These are phyloP conservation scores for Berberis vulgaris DNA, from an alignment of 164 flowering plant genomes.

Conservation along the genomic window DNA sequence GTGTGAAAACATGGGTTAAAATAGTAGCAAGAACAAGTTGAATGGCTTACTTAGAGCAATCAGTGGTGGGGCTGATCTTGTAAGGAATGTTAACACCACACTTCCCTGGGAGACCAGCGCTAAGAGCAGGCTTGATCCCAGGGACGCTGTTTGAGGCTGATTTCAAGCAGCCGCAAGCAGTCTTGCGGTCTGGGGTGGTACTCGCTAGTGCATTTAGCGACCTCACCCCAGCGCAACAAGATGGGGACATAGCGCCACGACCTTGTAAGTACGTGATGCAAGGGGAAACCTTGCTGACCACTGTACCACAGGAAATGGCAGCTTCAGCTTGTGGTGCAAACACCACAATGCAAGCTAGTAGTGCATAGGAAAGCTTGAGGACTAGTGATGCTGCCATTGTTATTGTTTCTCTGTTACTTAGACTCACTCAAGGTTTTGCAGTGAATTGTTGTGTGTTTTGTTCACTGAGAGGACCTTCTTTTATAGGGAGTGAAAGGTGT, in stretches of 20 bases:
- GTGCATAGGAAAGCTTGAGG: neutral
- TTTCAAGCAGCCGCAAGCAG: conserved; percentile 22
- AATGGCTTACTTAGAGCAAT: conserved; percentile 23
- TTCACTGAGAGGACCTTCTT: no score
- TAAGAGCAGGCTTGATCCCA: conserved; percentile 4
- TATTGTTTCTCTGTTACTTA: neutral
- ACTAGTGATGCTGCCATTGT: neutral
- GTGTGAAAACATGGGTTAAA: no score
- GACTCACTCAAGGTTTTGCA: no score
- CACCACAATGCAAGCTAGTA: neutral
- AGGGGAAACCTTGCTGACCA: neutral
- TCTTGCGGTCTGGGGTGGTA: conserved; percentile 11
- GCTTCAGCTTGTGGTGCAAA: neutral
- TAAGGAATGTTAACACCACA: conserved; percentile 26
- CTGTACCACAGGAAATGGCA: neutral
- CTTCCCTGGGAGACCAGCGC: conserved; percentile 13
- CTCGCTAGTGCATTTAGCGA: conserved; percentile 4
- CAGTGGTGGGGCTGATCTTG: conserved; percentile 23
- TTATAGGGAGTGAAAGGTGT: no score
- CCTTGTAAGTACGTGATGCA: neutral
- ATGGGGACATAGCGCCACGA: neutral
- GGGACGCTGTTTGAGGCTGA: neutral
- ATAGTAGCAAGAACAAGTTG: neutral
- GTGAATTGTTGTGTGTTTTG: no score
- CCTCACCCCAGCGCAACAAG: neutral